These are phyloP conservation scores for Lasiodiplodia hormozganensis DNA, from an alignment of 2,329 filamentous ascomycete genomes.

Conservation along the genomic window DNA sequence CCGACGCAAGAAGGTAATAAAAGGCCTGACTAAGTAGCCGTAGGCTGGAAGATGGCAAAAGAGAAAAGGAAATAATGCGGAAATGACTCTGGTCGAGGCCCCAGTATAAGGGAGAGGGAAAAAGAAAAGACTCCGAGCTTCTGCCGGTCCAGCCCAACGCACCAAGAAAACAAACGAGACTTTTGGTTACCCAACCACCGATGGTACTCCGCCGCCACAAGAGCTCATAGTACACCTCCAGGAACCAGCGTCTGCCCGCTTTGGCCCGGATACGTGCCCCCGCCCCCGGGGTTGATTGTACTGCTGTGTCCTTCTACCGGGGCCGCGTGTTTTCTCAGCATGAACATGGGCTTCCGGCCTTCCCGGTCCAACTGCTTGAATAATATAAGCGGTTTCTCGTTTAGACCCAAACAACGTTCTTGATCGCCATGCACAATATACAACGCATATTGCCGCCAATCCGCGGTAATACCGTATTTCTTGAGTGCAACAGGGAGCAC, in stretches of 20 bases:
- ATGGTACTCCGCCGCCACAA: background rate
- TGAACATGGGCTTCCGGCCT: slow-evolving; percentile 99
- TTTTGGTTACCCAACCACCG: slow-evolving; percentile 6
- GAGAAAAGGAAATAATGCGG: slow-evolving; percentile 20
- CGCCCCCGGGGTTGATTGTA: slow-evolving; percentile 47
- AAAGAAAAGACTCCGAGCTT: slow-evolving; percentile 4
- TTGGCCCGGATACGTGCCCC: slow-evolving; percentile 30
- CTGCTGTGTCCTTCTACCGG: slow-evolving; percentile 55
- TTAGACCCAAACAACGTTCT: slow-evolving; percentile 87
- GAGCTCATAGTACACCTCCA: slow-evolving; percentile 26
- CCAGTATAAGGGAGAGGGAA: slow-evolving; percentile 12
- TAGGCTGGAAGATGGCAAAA: background rate
- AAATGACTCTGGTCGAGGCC: slow-evolving; percentile 23
- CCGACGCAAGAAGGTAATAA: slow-evolving; percentile 19
- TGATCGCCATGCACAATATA: slow-evolving; percentile 99
- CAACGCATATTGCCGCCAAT: slow-evolving; percentile 95
- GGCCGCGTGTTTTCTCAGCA: slow-evolving; percentile 77
- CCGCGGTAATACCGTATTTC: slow-evolving; percentile 98
- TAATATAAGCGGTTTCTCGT: slow-evolving; percentile 92
- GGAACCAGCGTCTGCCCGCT: slow-evolving; percentile 15
- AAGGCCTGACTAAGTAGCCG: slow-evolving; percentile 20
- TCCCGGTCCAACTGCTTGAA: slow-evolving; percentile 98
- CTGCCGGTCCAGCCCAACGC: slow-evolving; percentile 6
- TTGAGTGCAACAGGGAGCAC: slow-evolving; percentile 94
- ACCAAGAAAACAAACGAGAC: slow-evolving; percentile 10